These are phyloP conservation scores for Quercus rubra DNA, from an alignment of 306 rosid genomes.

Conservation along the genomic window DNA sequence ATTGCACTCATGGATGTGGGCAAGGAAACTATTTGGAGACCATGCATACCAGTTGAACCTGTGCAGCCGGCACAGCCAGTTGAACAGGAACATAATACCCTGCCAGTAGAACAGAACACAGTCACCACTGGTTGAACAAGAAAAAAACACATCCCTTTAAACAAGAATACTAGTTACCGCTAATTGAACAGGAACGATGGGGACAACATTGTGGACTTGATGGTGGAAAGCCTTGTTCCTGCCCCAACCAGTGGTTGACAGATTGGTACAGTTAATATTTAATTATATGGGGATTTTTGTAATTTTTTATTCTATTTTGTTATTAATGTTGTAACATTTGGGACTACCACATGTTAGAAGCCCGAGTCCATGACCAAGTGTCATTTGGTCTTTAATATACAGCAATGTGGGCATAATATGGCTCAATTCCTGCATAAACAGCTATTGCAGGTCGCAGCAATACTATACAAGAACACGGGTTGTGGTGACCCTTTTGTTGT, in stretches of 20 bases:
- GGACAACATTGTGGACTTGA: conserved; percentile 20
- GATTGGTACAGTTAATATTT: conserved; percentile 7
- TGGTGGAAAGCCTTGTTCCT: conserved; percentile 10
- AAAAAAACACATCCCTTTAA: not conserved
- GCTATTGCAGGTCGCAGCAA: not conserved
- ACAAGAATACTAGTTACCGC: conserved; percentile 13
- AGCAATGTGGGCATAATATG: not conserved
- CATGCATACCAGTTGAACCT: conserved; percentile 47
- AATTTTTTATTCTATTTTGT: conserved; percentile 1
- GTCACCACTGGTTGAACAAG: not conserved
- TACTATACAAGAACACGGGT: not conserved
- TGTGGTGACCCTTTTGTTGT: not conserved
- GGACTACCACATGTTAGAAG: conserved; percentile 18
- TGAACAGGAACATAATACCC: conserved; percentile 6
- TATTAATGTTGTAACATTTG: conserved; percentile 2
- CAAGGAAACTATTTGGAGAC: conserved; percentile 77
- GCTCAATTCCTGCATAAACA: conserved; percentile 6
- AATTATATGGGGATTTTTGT: not conserved
- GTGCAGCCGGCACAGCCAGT: conserved; percentile 15
- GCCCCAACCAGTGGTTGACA: not conserved
- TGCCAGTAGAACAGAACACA: not conserved
- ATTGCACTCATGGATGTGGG: conserved; percentile 90
- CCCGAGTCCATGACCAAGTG: conserved; percentile 9
- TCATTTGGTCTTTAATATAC: not conserved
- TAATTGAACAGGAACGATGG: conserved; percentile 21